Evolutionary conservation across 345 rosid genomes (phyloP), one percentile per base, ranked within the genome.

Genomic region (Stellera chamaejasme): DNA sequence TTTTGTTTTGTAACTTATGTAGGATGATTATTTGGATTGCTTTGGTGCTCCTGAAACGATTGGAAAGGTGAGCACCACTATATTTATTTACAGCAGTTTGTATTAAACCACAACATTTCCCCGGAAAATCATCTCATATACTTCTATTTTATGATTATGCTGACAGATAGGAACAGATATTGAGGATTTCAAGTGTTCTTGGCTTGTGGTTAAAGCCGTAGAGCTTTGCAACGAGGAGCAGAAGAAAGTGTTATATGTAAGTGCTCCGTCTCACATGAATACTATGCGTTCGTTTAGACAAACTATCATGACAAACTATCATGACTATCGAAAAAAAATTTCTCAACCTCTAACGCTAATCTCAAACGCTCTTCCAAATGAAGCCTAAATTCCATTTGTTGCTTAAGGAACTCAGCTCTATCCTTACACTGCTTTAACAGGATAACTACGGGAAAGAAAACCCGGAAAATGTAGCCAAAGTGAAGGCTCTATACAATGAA

Each of bases 21-120:
- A 88, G 94, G 94, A 85, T 73, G 93, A 88, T 70, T 85, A 77
- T 73, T 69, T 85, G 74, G 96, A 88, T 73, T 88, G 90, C 69
- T 88, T 75, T 48, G 96, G 94, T 47, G 77, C 79, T 69, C 90
- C 90, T 3, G 73, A 77, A 65, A 67, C 78, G 16, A 83, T 82
- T 61, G 94, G 96, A 55, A 83, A 85, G 82, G 96, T 84, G 63
- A 72, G 69, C 28, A 36, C 45, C 14, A 45, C 6, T n/a, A 36
- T 46, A 6, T 25, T 55, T 15, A 42, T 28, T 15, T 46, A 6
- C 13, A 50, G 26, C 54, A 15, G 9, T 13, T 5, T 25, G 25
- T 12, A 15, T 51, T 27, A 44, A 27, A 14, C n/a, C 27, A 11
- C 50, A 51, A 10, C 50, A 44, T 42, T 45, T 28, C 45, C 8